A percentile compares a stretch with the other conserved stretches of the same genome.
phyloP scores from a whole-genome alignment of 2,329 filamentous ascomycete species.

The Trichophyton benhamiae region DNA sequence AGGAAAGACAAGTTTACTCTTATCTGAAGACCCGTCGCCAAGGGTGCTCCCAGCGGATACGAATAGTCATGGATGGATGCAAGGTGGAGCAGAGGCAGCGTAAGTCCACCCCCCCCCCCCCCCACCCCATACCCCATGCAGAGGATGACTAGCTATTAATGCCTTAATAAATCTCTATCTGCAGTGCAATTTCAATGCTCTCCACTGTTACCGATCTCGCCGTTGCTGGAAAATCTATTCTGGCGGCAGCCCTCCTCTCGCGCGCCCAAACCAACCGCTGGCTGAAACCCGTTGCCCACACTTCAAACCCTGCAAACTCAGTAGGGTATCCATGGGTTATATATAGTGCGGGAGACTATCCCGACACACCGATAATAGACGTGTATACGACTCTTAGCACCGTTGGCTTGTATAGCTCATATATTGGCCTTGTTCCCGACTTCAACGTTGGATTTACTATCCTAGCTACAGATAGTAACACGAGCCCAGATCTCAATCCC shows the following conservation, averaged over 20 bases:
- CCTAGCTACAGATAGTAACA: conserved; percentile 17
- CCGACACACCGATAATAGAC: conserved; percentile 19
- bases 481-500: conserved; percentile 14
- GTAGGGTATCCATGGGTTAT: conserved; percentile 32
- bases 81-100: conserved; percentile 21
- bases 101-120: neutral
- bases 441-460: conserved; percentile 26
- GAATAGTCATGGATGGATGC: neutral
- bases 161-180: conserved; percentile 15
- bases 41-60: conserved; percentile 9
- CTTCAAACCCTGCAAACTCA: conserved; percentile 22
- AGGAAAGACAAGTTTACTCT: conserved; percentile 22
- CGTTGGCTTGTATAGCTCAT: conserved; percentile 24
- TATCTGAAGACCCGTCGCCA: conserved; percentile 20
- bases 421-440: conserved; percentile 25
- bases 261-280: conserved; percentile 26
- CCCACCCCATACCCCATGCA: neutral
- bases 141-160: conserved; percentile 15
- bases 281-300: conserved; percentile 32
- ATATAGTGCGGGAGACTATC: conserved; percentile 16
- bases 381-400: conserved; percentile 28
- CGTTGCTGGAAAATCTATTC: conserved; percentile 28
- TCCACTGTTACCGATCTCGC: conserved; percentile 24
- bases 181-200: conserved; percentile 14
- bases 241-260: conserved; percentile 27